A percentile compares a stretch with the other conserved stretches of the same genome.
Conservation (phyloP, 2,329 filamentous ascomycete species). For the Colletotrichum sojae region DNA sequence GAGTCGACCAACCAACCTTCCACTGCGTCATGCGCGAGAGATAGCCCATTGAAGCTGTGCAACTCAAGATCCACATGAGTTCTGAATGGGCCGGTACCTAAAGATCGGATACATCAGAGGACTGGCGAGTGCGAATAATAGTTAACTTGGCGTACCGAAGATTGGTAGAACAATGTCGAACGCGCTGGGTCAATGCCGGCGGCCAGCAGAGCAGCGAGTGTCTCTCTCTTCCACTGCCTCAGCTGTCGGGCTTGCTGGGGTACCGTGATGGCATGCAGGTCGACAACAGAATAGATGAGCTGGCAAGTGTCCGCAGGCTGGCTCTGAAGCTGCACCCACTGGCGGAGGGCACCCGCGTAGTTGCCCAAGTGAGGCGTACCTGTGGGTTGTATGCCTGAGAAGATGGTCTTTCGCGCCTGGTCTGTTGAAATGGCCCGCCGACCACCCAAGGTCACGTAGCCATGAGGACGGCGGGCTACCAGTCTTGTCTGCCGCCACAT, state of each 20-base stretch:
- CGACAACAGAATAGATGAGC: conserved; percentile 89
- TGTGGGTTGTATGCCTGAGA: conserved; percentile 98
- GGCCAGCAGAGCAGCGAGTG: conserved; percentile 84
- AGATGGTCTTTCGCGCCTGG: conserved; percentile 69
- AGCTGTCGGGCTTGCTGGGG: conserved; percentile 76
- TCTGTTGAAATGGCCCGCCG: conserved; percentile 23
- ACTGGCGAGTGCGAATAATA: background rate
- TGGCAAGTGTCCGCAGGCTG: conserved; percentile 68
- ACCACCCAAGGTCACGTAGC: background rate
- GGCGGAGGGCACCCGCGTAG: conserved; percentile 88
- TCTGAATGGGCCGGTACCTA: conserved; percentile 85
- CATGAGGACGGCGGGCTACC: background rate
- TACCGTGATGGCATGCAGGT: conserved; percentile 92
- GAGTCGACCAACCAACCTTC: conserved; percentile 74
- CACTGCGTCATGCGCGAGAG: conserved; percentile 99
- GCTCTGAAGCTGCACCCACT: conserved; percentile 89
- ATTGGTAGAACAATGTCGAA: conserved; percentile 87
- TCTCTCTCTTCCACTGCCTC: conserved; percentile 77
- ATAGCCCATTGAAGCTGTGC: conserved; percentile 91
- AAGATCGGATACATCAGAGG: background rate
- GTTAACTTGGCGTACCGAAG: conserved; percentile 59
- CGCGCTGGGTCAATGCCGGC: conserved; percentile 85
- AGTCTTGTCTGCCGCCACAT: conserved; percentile 30
- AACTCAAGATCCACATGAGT: conserved; percentile 97
- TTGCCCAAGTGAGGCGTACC: conserved; percentile 95